Base-by-base conservation (phyloP, 2,329 filamentous ascomycete genomes). In the Paracamarosporium sp. region DNA sequence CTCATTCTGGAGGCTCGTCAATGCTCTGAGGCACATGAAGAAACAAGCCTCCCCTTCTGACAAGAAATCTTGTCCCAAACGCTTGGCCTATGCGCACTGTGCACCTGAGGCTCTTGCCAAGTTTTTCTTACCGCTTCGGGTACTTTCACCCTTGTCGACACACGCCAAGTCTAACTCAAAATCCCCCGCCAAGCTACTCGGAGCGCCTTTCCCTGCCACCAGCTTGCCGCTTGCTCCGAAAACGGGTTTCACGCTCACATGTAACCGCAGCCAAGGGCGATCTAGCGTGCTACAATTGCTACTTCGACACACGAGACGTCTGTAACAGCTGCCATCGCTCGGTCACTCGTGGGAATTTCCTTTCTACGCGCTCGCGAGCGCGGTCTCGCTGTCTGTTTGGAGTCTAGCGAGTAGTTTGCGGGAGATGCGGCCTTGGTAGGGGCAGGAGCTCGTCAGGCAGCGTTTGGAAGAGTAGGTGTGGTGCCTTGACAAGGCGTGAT, bases 161-260 rank as follows among this genome's bases (percentile, higher is more conserved):
- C 52, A 31, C 43, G 56, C 56, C 56, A 59, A 55, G 52, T 50
- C 44, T n/a, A 40, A 27, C 27, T 33, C 36, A 38, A 50, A 40
- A 1, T n/a, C 31, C 44, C 45, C 36, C 36, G 55, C 44, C 50
- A 50, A 53, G 50, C 15, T 24, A 5, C 28, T n/a, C 35, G 25
- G 46, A 38, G 27, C 46, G 25, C 20, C 20, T 27, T 31, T 33
- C 17, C 8, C 31, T 24, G 8, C 17, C 55, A 46, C 41, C 45
- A 20, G 11, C 35, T 38, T 53, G 30, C 38, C 38, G 36, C 50
- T 20, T 17, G n/a, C 20, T 22, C 12, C 22, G 17, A 38, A 15
- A 38, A 46, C 35, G 38, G 47, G 50, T 53, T 44, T 53, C 50
- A 53, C 28, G 13, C 31, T 38, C 31, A 31, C 43, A 31, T 30